A percentile compares a stretch with the other conserved stretches of the same genome.
These are phyloP conservation scores for Avicennia marina DNA, from an alignment of 257 asterid genomes.

Conservation along the genomic window DNA sequence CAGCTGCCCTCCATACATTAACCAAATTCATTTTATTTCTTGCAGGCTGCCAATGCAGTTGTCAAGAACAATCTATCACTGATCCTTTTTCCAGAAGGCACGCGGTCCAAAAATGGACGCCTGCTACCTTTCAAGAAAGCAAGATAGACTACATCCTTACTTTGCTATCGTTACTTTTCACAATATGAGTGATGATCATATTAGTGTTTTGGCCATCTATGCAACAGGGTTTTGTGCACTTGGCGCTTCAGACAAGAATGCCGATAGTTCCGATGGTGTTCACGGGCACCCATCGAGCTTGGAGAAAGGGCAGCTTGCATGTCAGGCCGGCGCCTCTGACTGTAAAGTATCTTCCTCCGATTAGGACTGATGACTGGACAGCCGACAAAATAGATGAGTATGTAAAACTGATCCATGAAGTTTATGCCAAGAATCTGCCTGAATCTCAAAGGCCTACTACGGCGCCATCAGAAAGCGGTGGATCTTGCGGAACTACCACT, in stretches of 20 bases:
- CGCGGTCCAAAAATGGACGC: slow-evolving; percentile 41
- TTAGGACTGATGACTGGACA: slow-evolving; percentile 40
- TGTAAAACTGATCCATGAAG: slow-evolving; percentile 34
- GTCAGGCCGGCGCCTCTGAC: slow-evolving; percentile 39
- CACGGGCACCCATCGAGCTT: slow-evolving; percentile 31
- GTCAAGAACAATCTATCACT: slow-evolving; percentile 32
- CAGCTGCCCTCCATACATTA: too few species aligned
- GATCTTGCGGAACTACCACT: too few species aligned
- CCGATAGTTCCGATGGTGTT: slow-evolving; percentile 33
- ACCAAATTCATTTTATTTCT: background rate
- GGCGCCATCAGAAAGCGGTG: background rate
- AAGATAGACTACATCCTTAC: background rate
- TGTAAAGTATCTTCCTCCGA: slow-evolving; percentile 43
- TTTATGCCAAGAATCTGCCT: slow-evolving; percentile 36
- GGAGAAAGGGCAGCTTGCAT: slow-evolving; percentile 48
- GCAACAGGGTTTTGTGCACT: slow-evolving; percentile 45
- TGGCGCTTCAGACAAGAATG: slow-evolving; percentile 40
- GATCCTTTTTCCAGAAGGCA: slow-evolving; percentile 52
- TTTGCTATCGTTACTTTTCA: too few species aligned
- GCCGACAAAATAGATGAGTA: slow-evolving; percentile 33
- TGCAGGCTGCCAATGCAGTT: slow-evolving; percentile 35
- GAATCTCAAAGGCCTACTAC: slow-evolving; percentile 33
- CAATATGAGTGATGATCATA: background rate
- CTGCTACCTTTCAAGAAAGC: slow-evolving; percentile 45
- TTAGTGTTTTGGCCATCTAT: background rate